Evolutionary conservation across 768 basidiomycete genomes (phyloP).

Genomic region (Candolleomyces aberdarensis): DNA sequence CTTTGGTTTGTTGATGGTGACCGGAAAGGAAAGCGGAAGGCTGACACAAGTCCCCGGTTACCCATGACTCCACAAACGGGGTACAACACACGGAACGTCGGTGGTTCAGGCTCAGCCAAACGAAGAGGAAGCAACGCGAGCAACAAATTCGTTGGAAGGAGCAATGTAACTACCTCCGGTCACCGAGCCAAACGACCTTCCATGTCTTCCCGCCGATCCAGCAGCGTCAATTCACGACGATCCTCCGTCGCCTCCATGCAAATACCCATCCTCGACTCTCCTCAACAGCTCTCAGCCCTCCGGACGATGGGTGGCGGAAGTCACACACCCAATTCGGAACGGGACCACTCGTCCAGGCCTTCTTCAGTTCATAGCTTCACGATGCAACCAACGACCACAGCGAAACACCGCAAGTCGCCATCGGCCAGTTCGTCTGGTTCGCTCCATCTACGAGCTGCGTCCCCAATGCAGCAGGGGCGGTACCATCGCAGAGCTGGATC

Average conservation of each 20-base stretch:
- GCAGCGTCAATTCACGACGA: constrained; percentile 85
- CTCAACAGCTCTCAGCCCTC: constrained; percentile 54
- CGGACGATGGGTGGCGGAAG: constrained; percentile 59
- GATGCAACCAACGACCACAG: constrained; percentile 35
- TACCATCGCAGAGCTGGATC: constrained; percentile 79
- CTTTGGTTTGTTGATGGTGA: constrained; percentile 89
- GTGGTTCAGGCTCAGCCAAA: constrained; percentile 38
- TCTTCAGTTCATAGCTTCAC: constrained; percentile 83
- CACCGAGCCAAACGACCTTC: constrained; percentile 68
- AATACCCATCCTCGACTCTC: constrained; percentile 55
- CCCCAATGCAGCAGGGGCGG: constrained; percentile 60
- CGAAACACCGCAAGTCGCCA: constrained; percentile 68
- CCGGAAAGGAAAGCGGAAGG: constrained; percentile 81
- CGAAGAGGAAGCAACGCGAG: constrained; percentile 45
- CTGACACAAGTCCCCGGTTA: constrained; percentile 13
- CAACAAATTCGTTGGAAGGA: constrained; percentile 25
- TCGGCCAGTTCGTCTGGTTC: constrained; percentile 78
- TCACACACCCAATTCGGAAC: constrained; percentile 87
- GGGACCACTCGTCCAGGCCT: constrained; percentile 73
- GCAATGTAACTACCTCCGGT: constrained; percentile 19
- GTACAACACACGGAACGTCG: constrained; percentile 10
- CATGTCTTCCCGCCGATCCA: constrained; percentile 81
- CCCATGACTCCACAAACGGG: constrained; percentile 12
- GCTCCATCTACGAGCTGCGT: constrained; percentile 60
- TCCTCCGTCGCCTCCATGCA: constrained; percentile 51